Base-by-base conservation (phyloP, 805 yeast species). In the Metschnikowia aberdeeniae region DNA sequence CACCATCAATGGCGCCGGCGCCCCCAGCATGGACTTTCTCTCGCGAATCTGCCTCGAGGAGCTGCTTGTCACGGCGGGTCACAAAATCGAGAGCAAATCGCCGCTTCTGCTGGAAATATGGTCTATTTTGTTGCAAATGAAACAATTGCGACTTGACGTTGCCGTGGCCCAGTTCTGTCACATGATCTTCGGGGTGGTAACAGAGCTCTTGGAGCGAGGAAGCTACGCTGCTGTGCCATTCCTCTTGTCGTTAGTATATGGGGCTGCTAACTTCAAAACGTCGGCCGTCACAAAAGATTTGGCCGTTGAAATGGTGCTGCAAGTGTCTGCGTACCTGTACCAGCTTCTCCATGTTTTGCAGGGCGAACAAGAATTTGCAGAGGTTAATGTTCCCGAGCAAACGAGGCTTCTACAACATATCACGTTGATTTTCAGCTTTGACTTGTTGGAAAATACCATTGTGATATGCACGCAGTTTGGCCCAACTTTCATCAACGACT, bases 211-310 rank as follows among this genome's bases (percentile, higher is more conserved):
- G 30, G 24, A 34, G 8, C 44, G 36, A 3, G 51, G 46, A 1
- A 42, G 59, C 6, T 50, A 71, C 2, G 49, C 75, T 1, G 60
- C 82, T 0, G 66, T 82, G 3, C 93, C 93, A 1, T 84, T 81
- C 56, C 51, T 86, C 11, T 56, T 84, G 2, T 70, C 85, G 0
- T 53, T 86, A 33, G 64, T 84, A 32, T 80, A 80, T 52, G 77
- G 78, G 42, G 56, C 80, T 1, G 60, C 84, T 5, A 70, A 62
- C 17, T 86, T 81, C 61, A 69, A 86, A 56, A 82, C 86, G 1
- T 76, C 77, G 45, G 89, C 92, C 0, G 70, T 82, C 1, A 67
- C 66, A 17, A 61, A 55, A 31, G 55, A 58, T 11, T 65, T 73
- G 20, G 58, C 66, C 3, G 35, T 43, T 19, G 30, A 34, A 2